Conservation (phyloP, 345 rosid genomes). For the Psidium guajava region DNA sequence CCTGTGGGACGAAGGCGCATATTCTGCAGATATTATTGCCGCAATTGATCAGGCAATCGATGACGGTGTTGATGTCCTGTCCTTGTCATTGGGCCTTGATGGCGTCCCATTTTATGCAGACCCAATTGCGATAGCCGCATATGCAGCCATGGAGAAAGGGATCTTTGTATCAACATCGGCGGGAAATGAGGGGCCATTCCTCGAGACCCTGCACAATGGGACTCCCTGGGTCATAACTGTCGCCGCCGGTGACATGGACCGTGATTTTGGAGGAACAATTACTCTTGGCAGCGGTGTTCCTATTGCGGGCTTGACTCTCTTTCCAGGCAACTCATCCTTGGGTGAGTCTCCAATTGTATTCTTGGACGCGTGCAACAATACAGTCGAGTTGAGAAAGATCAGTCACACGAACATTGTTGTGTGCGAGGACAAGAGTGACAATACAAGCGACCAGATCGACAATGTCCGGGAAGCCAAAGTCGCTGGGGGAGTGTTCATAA, state of each 20-base stretch:
- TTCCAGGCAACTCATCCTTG: conserved; percentile 10
- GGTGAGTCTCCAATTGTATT: conserved; percentile 18
- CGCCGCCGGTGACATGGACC: conserved; percentile 25
- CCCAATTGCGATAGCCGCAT: conserved; percentile 39
- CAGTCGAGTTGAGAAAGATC: conserved; percentile 6
- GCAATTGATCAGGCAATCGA: conserved; percentile 41
- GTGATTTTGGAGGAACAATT: conserved; percentile 14
- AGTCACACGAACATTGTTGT: conserved; percentile 22
- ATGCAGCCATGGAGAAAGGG: conserved; percentile 33
- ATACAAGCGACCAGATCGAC: conserved; percentile 10
- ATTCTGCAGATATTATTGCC: conserved; percentile 26
- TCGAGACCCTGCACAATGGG: conserved; percentile 19
- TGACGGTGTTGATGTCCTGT: conserved; percentile 41
- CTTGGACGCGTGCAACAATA: conserved; percentile 18
- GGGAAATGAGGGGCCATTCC: conserved; percentile 11
- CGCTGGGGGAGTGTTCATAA: conserved; percentile 31
- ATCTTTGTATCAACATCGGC: conserved; percentile 29
- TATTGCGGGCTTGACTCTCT: conserved; percentile 12
- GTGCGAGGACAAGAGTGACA: conserved; percentile 23
- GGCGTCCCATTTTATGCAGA: conserved; percentile 26
- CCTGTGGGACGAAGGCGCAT: conserved; percentile 22
- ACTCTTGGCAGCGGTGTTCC: conserved; percentile 15
- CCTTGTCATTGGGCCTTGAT: conserved; percentile 32
- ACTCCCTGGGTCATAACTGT: conserved; percentile 29
- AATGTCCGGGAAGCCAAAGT: conserved; percentile 9